Evolutionary conservation across 2,329 filamentous ascomycete genomes (phyloP), one percentile per base, ranked within the genome.

Genomic region (Cladosporium sp.): DNA sequence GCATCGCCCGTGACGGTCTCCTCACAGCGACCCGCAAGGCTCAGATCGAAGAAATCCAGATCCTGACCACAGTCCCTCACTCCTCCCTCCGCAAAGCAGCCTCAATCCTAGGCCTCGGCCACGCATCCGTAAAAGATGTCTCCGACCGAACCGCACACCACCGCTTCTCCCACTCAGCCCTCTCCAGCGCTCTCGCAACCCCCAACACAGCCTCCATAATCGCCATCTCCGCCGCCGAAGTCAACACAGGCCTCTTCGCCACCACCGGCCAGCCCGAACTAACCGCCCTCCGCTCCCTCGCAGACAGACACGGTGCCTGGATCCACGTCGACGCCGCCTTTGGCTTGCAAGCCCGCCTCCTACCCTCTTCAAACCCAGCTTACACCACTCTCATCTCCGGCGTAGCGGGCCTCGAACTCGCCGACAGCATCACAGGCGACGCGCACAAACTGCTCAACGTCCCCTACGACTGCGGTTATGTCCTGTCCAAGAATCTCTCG

Each of bases 361-460:
- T 97, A 1, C 79, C 83, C 0, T 70, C 78, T 0, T 36, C 40
- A 19, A 47, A 63, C 3, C 35, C 58, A 9, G 81, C 87, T 57
- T 91, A 89, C 68, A 69, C 74, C 59, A 47, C 68, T 84, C 60
- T 84, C 74, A 58, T 73, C 70, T 35, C 79, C 73, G 59, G 79
- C 74, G 75, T 74, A 1, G 78, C 82, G 3, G 90, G 89, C 0
- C 72, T 97, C 12, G 87, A 96, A 60, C 77, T 96, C 2, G 91
- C 89, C 3, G 91, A 97, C 69, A 95, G 90, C 51, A 91, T 97
- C 64, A 87, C 90, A 0, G 86, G 89, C 2, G 92, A 97, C 67
- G 89, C 83, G 0, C 93, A 97, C 73, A 97, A 97, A 69, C 75
- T 96, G n/a, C 81, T 97, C 60, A 97, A 97, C 64, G 91, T 96